Evolutionary conservation across 306 rosid genomes (phyloP).

Genomic region (Castanea mollissima): DNA sequence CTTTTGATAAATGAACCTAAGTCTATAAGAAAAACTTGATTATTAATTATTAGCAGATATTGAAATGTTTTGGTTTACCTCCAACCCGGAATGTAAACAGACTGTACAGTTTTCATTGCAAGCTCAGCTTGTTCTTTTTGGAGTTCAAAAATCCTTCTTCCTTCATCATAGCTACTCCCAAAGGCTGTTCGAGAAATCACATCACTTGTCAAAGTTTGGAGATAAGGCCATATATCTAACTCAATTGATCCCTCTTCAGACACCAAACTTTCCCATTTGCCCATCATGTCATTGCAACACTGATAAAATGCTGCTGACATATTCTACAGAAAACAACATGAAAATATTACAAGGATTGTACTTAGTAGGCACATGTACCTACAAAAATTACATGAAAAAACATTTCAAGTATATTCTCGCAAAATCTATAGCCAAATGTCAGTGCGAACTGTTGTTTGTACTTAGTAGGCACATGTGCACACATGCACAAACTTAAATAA

Average conservation of each 20-base stretch:
- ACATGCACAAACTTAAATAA: too few relatives aligned
- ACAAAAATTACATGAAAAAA: too few relatives aligned
- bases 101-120: not conserved
- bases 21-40: too few relatives aligned
- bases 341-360: not conserved
- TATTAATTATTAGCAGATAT: not conserved
- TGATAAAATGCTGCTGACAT: slow-evolving; percentile 26
- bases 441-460: too few relatives aligned
- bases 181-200: slow-evolving; percentile 37
- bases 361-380: too few relatives aligned
- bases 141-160: slow-evolving; percentile 27
- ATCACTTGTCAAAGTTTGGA: slow-evolving; percentile 22
- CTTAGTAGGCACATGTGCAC: too few relatives aligned
- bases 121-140: slow-evolving; percentile 17
- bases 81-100: slow-evolving; percentile 40
- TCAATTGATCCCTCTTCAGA: slow-evolving; percentile 18
- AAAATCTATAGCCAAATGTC: too few relatives aligned
- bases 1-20: too few relatives aligned
- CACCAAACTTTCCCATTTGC: slow-evolving; percentile 30
- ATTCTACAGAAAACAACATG: not conserved
- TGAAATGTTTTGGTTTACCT: slow-evolving; percentile 24
- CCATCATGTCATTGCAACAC: slow-evolving; percentile 25
- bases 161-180: slow-evolving; percentile 39
- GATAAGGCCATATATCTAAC: slow-evolving; percentile 37
- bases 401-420: too few relatives aligned